Evolutionary conservation across 2,329 filamentous ascomycete species (phyloP), one percentile per base, ranked within the genome.

Genomic region (Cryphonectria carpinicola): DNA sequence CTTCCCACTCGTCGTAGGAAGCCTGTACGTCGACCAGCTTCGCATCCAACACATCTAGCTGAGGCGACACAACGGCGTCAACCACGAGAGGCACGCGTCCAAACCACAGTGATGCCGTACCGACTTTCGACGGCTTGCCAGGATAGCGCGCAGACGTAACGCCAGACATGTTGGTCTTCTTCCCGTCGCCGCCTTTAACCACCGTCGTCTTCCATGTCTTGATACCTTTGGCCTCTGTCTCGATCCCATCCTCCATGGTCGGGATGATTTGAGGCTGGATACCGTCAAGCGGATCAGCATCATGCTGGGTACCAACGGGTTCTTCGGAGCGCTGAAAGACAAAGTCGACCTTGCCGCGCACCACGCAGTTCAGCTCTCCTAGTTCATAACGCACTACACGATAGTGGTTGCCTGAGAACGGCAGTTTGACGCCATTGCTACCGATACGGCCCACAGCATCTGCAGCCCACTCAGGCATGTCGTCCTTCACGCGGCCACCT

Each of bases 341-440:
- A 13, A 70, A 65, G 35, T 72, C 70, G 1, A 72, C 60, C 65
- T 67, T 72, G 14, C 52, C 65, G 4, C 70, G 65, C 10, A 72
- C 70, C 19, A 66, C 65, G 19, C 66, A 52, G 5, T 56, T 61
- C 25, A 70, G 39, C 8, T 11, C 13, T 8, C 70, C 70, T 19
- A 72, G n/a, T 0, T 61, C 65, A 46, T 72, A 72, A 0, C 70
- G 60, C 37, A 72, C 61, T 6, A 72, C 49, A 8, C 70, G 70
- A 52, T 67, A 70, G 43, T 72, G 68, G 7, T 54, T 61, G 1
- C 60, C 68, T 22, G 67, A 67, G 32, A 67, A 67, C 1, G 65
- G 65, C 4, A 72, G 65, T n/a, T 2, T 19, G 1, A 56, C 39
- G 3, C 13, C 28, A 14, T 56, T 41, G 7, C 61, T 52, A 17